A percentile compares a stretch with the other conserved stretches of the same genome.
Conservation (phyloP, 2,329 filamentous ascomycete species). For the Hypoxylon sp. region DNA sequence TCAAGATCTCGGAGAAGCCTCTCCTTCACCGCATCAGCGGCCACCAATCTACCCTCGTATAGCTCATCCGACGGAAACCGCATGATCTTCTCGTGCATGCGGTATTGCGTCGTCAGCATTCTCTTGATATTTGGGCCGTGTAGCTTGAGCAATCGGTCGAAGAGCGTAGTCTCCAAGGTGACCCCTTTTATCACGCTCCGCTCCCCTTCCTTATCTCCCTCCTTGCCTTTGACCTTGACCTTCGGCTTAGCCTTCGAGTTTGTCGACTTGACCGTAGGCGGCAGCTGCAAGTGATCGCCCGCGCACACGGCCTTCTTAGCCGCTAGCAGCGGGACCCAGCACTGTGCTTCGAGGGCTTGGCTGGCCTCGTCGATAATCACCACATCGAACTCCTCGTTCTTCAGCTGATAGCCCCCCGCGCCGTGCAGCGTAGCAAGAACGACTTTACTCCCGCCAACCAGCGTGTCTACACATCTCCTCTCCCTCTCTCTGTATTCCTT, state of each 20-base stretch:
- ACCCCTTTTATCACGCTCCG: conserved; percentile 64
- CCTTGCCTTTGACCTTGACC: conserved; percentile 56
- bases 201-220: conserved; percentile 55
- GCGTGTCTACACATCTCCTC: conserved; percentile 80
- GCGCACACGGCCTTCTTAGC: conserved; percentile 90
- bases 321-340: conserved; percentile 90
- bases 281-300: conserved; percentile 93
- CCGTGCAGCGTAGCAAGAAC: conserved; percentile 95
- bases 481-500: conserved; percentile 92
- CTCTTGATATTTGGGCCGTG: conserved; percentile 89
- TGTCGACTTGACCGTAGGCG: conserved; percentile 91
- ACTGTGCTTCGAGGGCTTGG: conserved; percentile 95
- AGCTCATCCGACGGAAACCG: conserved; percentile 90
- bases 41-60: conserved; percentile 85
- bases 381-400: conserved; percentile 87
- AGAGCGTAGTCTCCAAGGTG: conserved; percentile 89
- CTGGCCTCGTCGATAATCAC: conserved; percentile 97
- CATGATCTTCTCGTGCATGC: conserved; percentile 98
- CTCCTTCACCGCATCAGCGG: conserved; percentile 82
- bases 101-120: conserved; percentile 97
- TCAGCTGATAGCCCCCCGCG: conserved; percentile 86
- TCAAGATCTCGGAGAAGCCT: conserved; percentile 83
- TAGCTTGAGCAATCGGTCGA: conserved; percentile 86
- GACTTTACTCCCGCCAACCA: conserved; percentile 85
- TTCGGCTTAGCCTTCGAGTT: conserved; percentile 72